Conservation (phyloP, 192 early-diverging fungal genomes). For the Radiomyces spectabilis region DNA sequence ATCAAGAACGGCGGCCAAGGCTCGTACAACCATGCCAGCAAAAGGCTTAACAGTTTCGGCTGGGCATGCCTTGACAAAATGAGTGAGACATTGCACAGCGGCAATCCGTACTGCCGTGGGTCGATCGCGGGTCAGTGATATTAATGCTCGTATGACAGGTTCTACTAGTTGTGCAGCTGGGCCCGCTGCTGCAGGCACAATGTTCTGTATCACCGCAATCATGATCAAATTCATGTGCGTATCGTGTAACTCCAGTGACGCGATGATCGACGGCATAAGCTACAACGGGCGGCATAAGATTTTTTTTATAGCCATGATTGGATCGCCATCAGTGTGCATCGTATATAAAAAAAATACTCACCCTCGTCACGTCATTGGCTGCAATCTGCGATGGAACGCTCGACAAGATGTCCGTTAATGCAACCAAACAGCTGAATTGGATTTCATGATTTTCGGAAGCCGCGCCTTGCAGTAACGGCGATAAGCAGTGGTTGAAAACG, state of each 20-base stretch:
- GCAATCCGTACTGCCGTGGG: conserved; percentile 45
- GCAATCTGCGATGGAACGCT: not conserved
- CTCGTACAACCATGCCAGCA: conserved; percentile 52
- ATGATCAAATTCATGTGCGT: conserved; percentile 57
- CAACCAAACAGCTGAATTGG: conserved; percentile 1
- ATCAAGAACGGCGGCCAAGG: conserved; percentile 64
- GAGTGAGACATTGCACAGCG: conserved; percentile 58
- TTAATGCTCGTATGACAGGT: conserved; percentile 4
- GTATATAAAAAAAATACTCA: too few species aligned
- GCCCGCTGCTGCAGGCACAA: conserved; percentile 53
- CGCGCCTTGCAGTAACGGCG: conserved; percentile 48
- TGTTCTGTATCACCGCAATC: conserved; percentile 61
- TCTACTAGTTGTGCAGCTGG: conserved; percentile 13
- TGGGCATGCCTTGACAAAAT: conserved; percentile 50
- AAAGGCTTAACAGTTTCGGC: conserved; percentile 50
- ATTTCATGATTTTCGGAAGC: conserved; percentile 20
- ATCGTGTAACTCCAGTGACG: conserved; percentile 59
- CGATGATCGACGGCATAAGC: conserved; percentile 72
- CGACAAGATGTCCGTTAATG: not conserved
- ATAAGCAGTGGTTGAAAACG: conserved; percentile 70
- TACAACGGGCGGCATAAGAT: too few species aligned
- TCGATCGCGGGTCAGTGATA: conserved; percentile 2
- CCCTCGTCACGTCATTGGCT: not conserved
- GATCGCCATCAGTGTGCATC: too few species aligned
- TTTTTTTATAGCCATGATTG: too few species aligned